These are phyloP conservation scores for Hypoxylon intermedium DNA, from an alignment of 495 filamentous ascomycete species.

Conservation along the genomic window DNA sequence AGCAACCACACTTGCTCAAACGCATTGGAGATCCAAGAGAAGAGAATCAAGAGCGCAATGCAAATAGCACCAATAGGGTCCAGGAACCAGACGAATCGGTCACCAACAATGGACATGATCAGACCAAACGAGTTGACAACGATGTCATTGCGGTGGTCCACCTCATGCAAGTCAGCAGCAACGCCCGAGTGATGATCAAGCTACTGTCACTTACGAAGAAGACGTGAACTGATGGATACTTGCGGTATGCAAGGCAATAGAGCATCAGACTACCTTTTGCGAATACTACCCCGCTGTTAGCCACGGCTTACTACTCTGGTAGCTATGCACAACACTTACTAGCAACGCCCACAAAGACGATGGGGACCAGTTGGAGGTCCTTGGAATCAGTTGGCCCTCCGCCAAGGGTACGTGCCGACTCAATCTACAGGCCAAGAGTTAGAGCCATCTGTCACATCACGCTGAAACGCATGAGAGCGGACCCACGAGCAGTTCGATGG, in stretches of 20 bases:
- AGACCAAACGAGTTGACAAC: constrained; percentile 62
- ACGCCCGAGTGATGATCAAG: background rate
- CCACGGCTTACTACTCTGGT: background rate
- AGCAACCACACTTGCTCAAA: constrained; percentile 65
- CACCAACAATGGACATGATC: constrained; percentile 61
- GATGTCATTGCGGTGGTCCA: constrained; percentile 65
- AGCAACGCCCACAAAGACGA: constrained; percentile 60
- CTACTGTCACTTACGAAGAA: constrained; percentile 53
- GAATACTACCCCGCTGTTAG: constrained; percentile 49
- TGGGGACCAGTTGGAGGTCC: constrained; percentile 55
- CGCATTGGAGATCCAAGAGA: constrained; percentile 62
- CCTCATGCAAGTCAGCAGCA: constrained; percentile 33
- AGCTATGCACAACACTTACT: constrained; percentile 46
- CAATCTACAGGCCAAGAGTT: constrained; percentile 46
- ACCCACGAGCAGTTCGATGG: constrained; percentile 60
- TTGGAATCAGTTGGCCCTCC: constrained; percentile 47
- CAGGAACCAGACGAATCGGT: constrained; percentile 61
- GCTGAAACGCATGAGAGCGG: constrained; percentile 11
- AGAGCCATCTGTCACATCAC: constrained; percentile 20
- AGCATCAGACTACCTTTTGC: constrained; percentile 57
- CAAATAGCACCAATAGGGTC: constrained; percentile 63
- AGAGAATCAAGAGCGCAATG: constrained; percentile 61
- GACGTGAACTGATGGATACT: constrained; percentile 61
- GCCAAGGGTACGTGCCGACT: constrained; percentile 56
- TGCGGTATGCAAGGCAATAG: constrained; percentile 59